These are phyloP conservation scores for Paspalum vaginatum DNA, from an alignment of 176 grass and related monocot genomes.

Conservation along the genomic window DNA sequence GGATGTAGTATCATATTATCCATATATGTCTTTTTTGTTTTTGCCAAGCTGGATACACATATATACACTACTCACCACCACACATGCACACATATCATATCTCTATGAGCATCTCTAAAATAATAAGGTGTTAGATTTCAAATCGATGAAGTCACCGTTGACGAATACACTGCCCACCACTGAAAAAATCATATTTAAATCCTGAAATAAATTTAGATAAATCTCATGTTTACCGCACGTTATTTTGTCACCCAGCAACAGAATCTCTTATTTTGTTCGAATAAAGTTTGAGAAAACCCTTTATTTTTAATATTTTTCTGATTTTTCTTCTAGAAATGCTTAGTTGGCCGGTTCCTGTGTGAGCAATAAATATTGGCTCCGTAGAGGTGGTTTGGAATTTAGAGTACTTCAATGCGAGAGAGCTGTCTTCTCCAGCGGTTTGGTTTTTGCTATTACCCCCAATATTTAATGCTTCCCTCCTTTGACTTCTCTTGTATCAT, in stretches of 20 bases:
- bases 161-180: no score
- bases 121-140: no score
- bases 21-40: no score
- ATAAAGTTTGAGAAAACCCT: neutral
- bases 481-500: slow-evolving; percentile 33
- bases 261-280: neutral
- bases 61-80: no score
- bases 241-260: neutral
- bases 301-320: neutral
- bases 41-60: no score
- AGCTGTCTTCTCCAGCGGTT: slow-evolving; percentile 40
- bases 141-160: no score
- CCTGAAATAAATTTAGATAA: no score
- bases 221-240: no score
- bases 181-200: no score
- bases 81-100: no score
- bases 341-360: slow-evolving; percentile 31
- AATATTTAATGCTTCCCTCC: slow-evolving; percentile 46
- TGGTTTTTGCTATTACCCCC: slow-evolving; percentile 40
- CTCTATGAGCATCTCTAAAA: no score
- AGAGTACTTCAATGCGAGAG: slow-evolving; percentile 51
- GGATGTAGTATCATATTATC: no score
- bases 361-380: slow-evolving; percentile 53
- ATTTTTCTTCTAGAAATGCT: slow-evolving; percentile 9
- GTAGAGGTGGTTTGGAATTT: slow-evolving; percentile 56